phyloP scores from a whole-genome alignment of 805 yeast species.

The Candida parachauliodes region DNA sequence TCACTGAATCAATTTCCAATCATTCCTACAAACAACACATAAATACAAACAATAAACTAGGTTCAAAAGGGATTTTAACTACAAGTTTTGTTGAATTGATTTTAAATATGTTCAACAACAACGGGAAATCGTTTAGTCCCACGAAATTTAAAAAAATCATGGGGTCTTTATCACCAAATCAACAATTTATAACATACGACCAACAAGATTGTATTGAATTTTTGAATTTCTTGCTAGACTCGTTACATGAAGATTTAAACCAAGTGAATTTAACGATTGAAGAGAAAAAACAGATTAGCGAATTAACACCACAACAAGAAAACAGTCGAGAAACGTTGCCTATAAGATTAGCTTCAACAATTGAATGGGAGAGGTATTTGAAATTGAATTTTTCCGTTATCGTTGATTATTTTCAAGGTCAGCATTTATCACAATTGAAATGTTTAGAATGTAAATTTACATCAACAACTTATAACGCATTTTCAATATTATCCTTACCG shows the following conservation, averaged over 20 bases:
- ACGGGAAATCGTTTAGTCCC: conserved; percentile 53
- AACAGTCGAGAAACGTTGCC: conserved; percentile 66
- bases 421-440: conserved; percentile 70
- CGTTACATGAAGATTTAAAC: conserved; percentile 81
- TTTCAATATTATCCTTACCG: conserved; percentile 75
- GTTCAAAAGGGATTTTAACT: conserved; percentile 78
- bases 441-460: conserved; percentile 72
- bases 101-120: conserved; percentile 48
- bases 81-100: conserved; percentile 61
- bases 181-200: conserved; percentile 59
- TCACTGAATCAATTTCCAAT: conserved; percentile 19
- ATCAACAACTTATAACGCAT: conserved; percentile 83
- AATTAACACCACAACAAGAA: conserved; percentile 60
- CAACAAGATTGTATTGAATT: conserved; percentile 90
- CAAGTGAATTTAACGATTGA: conserved; percentile 35
- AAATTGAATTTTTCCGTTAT: conserved; percentile 74
- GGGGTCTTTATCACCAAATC: conserved; percentile 59
- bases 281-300: conserved; percentile 41
- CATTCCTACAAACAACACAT: conserved; percentile 63
- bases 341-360: conserved; percentile 74
- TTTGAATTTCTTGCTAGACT: conserved; percentile 68
- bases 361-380: conserved; percentile 89
- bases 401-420: conserved; percentile 86
- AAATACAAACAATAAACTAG: conserved; percentile 68
- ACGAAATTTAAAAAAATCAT: conserved; percentile 59